Base-by-base conservation (phyloP, 2,329 filamentous ascomycete species). In the Dactylellina haptotyla region DNA sequence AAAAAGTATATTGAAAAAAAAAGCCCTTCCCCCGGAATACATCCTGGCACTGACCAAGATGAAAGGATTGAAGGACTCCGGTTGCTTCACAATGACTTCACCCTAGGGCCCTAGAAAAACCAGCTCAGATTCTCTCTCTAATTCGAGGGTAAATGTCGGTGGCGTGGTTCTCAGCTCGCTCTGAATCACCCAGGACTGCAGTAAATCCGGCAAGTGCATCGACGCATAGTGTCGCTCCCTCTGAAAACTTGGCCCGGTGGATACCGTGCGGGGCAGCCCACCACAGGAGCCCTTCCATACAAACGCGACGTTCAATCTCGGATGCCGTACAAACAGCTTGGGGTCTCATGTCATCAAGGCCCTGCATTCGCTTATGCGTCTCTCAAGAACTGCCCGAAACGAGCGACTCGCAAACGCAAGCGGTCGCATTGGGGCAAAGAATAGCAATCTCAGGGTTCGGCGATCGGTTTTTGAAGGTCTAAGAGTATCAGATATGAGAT, bases 351-450 rank as follows among this genome's bases (percentile, higher is more conserved):
- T 53, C 51, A 28, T 50, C 30, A 25, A 26, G 59, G 39, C 53
- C 66, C 67, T 65, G 67, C 53, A 23, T 53, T 72, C 67, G 67
- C 67, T 72, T 65, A 72, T 65, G 53, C 59, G 58, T 72, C 67
- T 72, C 67, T 26, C 16, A 56, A 72, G 67, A 72, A 64, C 67
- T 72, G 43, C 67, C 67, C 45, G 41, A 72, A 72, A 61, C 25
- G 67, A 61, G 54, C 14, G 41, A 32, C 28, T 16, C 20, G 46
- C 53, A 54, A 72, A 72, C 51, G 59, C 45, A 65, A 53, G 41
- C 51, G 12, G 39, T 72, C 67, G 67, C 58, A 71, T 63, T 64
- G 32, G 50, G 66, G 50, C 45, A 71, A 58, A 50, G 34, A 64
- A 48, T 25, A 41, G 51, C 58, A 63, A 53, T 57, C 23, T 64